These are phyloP conservation scores for Isabelozyma heimii DNA, from an alignment of 805 yeast species.

Conservation along the genomic window DNA sequence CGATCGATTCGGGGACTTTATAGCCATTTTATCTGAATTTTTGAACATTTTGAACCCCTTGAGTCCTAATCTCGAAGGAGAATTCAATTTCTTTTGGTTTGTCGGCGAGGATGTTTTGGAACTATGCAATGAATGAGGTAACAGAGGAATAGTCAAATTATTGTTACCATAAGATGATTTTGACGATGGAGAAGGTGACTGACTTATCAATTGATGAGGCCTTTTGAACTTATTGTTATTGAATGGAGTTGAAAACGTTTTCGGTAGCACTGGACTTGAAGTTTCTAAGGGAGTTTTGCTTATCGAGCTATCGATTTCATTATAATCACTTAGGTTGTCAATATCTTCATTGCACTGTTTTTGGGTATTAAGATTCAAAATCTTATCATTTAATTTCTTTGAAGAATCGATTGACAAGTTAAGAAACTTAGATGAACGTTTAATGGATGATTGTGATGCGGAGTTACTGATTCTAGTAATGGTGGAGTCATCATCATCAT, in stretches of 20 bases:
- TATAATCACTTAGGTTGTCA: slow-evolving; percentile 21
- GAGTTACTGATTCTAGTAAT: slow-evolving; percentile 2
- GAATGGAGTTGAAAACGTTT: slow-evolving; percentile 7
- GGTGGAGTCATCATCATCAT: background rate
- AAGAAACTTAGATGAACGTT: slow-evolving; percentile 40
- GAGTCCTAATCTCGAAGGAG: slow-evolving; percentile 27
- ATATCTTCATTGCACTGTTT: slow-evolving; percentile 12
- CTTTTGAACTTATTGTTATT: slow-evolving; percentile 35
- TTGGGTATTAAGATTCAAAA: too few relatives aligned
- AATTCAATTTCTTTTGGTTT: slow-evolving; percentile 9
- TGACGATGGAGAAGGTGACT: slow-evolving; percentile 40
- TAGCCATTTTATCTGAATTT: slow-evolving; percentile 30
- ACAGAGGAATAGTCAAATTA: background rate
- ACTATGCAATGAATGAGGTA: too few relatives aligned
- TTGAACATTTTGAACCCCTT: slow-evolving; percentile 35
- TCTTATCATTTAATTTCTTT: background rate
- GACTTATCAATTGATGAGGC: slow-evolving; percentile 43
- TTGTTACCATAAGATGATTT: background rate
- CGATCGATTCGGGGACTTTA: slow-evolving; percentile 28
- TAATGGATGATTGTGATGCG: slow-evolving; percentile 24
- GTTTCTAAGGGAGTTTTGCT: slow-evolving; percentile 10
- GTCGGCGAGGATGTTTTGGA: slow-evolving; percentile 3
- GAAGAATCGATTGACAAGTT: slow-evolving; percentile 35
- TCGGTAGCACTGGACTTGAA: slow-evolving; percentile 9
- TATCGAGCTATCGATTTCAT: slow-evolving; percentile 21